Conservation (phyloP, 2,329 filamentous ascomycete genomes). For the Exophiala spinifera region DNA sequence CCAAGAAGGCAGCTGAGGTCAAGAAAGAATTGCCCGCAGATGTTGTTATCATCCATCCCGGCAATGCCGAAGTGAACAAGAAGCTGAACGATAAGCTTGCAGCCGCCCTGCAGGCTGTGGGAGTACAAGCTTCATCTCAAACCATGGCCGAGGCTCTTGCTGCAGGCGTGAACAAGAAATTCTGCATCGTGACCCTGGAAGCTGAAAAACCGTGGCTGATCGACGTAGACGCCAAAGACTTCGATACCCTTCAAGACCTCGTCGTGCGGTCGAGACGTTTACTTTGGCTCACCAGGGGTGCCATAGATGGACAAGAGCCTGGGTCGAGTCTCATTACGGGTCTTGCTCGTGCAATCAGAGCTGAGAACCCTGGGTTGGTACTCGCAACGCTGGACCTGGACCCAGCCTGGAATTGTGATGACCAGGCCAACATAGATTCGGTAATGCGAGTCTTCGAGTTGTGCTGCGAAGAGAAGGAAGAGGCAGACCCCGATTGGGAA, state of each 20-base stretch:
- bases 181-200: conserved; percentile 34
- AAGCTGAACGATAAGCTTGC: not conserved
- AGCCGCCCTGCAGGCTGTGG: not conserved
- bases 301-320: conserved; percentile 12
- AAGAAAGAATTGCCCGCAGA: not conserved
- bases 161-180: conserved; percentile 16
- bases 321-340: conserved; percentile 26
- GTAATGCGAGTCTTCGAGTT: conserved; percentile 10
- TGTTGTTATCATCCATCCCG: conserved; percentile 1
- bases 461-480: not conserved
- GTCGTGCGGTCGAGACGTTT: conserved; percentile 27
- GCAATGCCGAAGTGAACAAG: not conserved
- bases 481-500: conserved; percentile 20
- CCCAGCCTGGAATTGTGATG: not conserved
- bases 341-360: conserved; percentile 30
- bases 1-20: not conserved
- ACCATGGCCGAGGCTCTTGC: conserved; percentile 1
- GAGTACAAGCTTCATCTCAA: not conserved
- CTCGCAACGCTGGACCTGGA: conserved; percentile 28
- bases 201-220: conserved; percentile 32
- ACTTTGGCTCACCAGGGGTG: conserved; percentile 33
- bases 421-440: not conserved
- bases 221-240: conserved; percentile 30
- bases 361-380: conserved; percentile 27
- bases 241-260: conserved; percentile 30